phyloP scores from a whole-genome alignment of 495 filamentous ascomycete genomes.

The Annulohypoxylon stygium region DNA sequence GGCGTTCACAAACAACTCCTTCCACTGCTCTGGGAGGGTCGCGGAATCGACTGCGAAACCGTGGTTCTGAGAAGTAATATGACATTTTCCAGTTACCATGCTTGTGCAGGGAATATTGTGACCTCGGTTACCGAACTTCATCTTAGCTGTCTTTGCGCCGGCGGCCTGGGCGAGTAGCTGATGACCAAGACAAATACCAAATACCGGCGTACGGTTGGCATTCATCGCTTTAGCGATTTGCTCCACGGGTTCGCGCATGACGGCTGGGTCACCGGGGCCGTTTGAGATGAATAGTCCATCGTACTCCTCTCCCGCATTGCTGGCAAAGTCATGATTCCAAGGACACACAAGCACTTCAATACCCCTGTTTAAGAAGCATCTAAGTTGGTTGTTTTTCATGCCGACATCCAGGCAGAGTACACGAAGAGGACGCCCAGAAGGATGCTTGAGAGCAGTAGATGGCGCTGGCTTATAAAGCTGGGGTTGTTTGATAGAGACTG shows the following conservation, averaged over 20 bases:
- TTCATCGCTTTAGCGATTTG: conserved; percentile 79
- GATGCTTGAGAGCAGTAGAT: conserved; percentile 76
- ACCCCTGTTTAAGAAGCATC: conserved; percentile 90
- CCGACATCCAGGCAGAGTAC: conserved; percentile 95
- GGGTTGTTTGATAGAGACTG: conserved; percentile 88
- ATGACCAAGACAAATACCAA: conserved; percentile 97
- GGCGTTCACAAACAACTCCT: conserved; percentile 95
- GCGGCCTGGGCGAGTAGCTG: conserved; percentile 92
- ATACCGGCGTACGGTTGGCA: conserved; percentile 85
- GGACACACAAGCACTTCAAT: conserved; percentile 95
- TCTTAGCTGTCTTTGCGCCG: conserved; percentile 89
- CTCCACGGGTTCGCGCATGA: conserved; percentile 78
- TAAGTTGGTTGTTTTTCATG: conserved; percentile 96
- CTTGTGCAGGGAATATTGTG: conserved; percentile 99
- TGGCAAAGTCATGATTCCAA: conserved; percentile 92
- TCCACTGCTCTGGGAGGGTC: conserved; percentile 82
- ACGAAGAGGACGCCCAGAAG: conserved; percentile 85
- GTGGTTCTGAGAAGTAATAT: conserved; percentile 99
- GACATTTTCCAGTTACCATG: conserved; percentile 91
- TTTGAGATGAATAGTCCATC: conserved; percentile 98
- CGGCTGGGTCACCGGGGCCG: conserved; percentile 94
- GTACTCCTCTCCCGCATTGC: conserved; percentile 80
- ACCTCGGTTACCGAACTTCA: conserved; percentile 99
- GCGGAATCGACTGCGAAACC: conserved; percentile 90
- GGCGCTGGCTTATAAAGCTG: conserved; percentile 81